Evolutionary conservation across 495 filamentous ascomycete species (phyloP), one percentile per base, ranked within the genome.

Genomic region (Lasiosphaeriaceae sp.): DNA sequence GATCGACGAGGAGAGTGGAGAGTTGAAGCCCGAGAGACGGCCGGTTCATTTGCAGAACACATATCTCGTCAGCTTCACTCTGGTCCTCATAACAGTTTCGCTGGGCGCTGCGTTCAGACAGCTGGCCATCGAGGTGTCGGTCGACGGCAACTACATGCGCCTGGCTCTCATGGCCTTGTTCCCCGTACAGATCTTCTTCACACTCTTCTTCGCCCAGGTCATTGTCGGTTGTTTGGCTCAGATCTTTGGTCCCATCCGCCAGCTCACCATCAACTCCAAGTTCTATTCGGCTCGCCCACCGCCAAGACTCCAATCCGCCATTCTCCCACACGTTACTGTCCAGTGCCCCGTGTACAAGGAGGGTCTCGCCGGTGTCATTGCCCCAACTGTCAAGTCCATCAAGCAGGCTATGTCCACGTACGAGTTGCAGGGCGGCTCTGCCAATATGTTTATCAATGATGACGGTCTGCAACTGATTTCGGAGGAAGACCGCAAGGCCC

Each of bases 371-470:
- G 81, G 74, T 50, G 85, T 88, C 66, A 88, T 88, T 66, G 82
- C 74, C 19, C 86, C 86, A 6, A 89, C 86, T 0, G 80, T 89
- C 62, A 77, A 79, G 60, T 88, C 86, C 16, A 78, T 89, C 67
- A 88, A 89, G 69, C 77, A 84, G 60, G 86, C 86, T 49, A 88
- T 89, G 63, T 86, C 86, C 39, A 90, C 87, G 0, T 91, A 91
- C 65, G 88, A 91, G 62, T 77, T 90, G 41, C 88, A 90, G 66
- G 88, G 88, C 54, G 88, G 88, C 24, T 89, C 87, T 1, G 88
- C 88, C 12, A 90, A 90, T 64, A 82, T 91, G 71, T 89, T 91
- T 62, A 80, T 91, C 71, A 90, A 91, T 66, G 88, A 91, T 63
- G 88, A 91, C 61, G 88, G 88, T 55, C 73, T 91, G 41, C 89